Conservation (phyloP, 305 asterid genomes). For the Fraxinus angustifolia region DNA sequence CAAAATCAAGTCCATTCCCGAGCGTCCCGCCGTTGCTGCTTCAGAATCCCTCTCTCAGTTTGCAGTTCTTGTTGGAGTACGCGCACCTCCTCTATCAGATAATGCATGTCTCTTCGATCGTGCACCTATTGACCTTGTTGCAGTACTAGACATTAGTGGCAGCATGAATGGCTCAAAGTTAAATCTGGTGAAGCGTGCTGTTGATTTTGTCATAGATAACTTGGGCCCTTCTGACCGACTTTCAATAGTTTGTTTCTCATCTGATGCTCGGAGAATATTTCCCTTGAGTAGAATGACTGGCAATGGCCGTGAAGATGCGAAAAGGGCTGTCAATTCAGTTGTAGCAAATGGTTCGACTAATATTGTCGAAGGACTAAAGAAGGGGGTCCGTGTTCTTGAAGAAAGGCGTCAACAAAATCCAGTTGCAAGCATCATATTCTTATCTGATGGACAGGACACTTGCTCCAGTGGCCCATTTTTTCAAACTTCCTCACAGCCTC, state of each 20-base stretch:
- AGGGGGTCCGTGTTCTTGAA: slow-evolving; percentile 42
- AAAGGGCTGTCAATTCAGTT: slow-evolving; percentile 30
- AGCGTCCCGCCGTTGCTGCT: slow-evolving; percentile 22
- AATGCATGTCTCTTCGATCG: slow-evolving; percentile 15
- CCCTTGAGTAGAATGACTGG: slow-evolving; percentile 44
- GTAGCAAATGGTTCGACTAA: slow-evolving; percentile 35
- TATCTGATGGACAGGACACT: slow-evolving; percentile 57
- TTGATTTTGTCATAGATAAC: slow-evolving; percentile 43
- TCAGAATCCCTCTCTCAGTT: slow-evolving; percentile 20
- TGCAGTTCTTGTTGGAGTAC: slow-evolving; percentile 31
- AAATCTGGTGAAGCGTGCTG: slow-evolving; percentile 39
- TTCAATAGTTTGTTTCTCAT: slow-evolving; percentile 39
- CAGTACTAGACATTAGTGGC: slow-evolving; percentile 43
- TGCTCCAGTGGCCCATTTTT: not conserved
- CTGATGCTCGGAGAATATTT: slow-evolving; percentile 28
- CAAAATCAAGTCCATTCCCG: slow-evolving; percentile 28
- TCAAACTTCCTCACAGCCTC: not conserved
- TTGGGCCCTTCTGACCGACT: slow-evolving; percentile 48
- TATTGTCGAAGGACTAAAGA: slow-evolving; percentile 46
- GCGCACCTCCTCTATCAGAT: slow-evolving; percentile 26
- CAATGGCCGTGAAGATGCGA: slow-evolving; percentile 37
- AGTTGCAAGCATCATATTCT: slow-evolving; percentile 42
- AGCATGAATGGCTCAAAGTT: slow-evolving; percentile 34
- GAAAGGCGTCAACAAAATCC: slow-evolving; percentile 38
- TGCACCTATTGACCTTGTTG: slow-evolving; percentile 41